Conservation (phyloP, 148 eudicot genomes). For the Persicaria maculosa region DNA sequence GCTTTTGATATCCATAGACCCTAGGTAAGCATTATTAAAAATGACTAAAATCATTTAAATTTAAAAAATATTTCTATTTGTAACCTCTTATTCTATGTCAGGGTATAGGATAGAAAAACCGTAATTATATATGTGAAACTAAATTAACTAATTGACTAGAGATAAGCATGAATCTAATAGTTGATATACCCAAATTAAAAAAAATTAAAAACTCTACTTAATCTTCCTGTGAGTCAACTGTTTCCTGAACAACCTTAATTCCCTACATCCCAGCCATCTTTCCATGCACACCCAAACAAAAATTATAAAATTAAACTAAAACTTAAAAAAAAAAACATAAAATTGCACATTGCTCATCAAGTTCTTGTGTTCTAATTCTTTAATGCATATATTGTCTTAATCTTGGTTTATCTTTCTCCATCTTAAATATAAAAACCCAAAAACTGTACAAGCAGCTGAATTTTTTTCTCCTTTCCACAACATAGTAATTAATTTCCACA, state of each 20-base stretch:
- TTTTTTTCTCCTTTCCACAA: too few relatives aligned
- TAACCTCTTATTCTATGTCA: too few relatives aligned
- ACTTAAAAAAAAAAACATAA: neutral
- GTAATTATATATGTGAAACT: neutral
- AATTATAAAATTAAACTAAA: neutral
- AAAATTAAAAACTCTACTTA: neutral
- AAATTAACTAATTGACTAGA: neutral
- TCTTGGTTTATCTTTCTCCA: neutral
- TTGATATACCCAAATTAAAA: neutral
- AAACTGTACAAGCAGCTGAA: too few relatives aligned
- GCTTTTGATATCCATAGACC: neutral
- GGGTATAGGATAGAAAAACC: neutral
- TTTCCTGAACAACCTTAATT: conserved; percentile 13
- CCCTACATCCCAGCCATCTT: conserved; percentile 34
- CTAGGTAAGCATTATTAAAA: too few relatives aligned
- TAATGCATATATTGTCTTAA: neutral
- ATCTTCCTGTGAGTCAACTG: conserved; percentile 49
- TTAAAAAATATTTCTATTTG: too few relatives aligned
- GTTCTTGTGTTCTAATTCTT: conserved; percentile 30
- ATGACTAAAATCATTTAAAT: too few relatives aligned
- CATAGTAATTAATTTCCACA: neutral
- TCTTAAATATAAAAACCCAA: conserved; percentile 16
- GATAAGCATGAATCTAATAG: neutral
- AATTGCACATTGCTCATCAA: conserved; percentile 28
- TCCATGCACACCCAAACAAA: conserved; percentile 27